phyloP scores from a whole-genome alignment of 1,139 yeast genomes.

The Zygosaccharomyces pseudobailii region DNA sequence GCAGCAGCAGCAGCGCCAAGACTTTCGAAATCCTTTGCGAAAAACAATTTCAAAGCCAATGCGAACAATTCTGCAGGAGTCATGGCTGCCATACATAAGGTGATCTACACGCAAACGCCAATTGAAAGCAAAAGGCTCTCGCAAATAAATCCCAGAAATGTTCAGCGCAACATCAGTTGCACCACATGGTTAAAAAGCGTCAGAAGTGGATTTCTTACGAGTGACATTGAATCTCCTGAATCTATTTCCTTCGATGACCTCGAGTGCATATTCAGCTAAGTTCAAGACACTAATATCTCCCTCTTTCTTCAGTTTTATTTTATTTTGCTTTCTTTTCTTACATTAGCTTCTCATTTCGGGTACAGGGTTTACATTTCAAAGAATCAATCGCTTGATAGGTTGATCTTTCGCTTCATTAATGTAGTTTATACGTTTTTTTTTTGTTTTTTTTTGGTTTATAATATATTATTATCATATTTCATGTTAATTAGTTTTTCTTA shows the following conservation, averaged over 20 bases:
- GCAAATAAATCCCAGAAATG: conserved; percentile 10
- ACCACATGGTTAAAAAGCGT: conserved; percentile 59
- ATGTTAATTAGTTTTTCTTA: not conserved
- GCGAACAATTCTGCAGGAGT: conserved; percentile 53
- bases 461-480: not conserved
- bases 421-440: not conserved
- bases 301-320: not conserved
- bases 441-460: not conserved
- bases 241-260: conserved; percentile 67
- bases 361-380: not conserved
- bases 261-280: conserved; percentile 55
- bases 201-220: conserved; percentile 66
- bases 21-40: conserved; percentile 55
- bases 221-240: conserved; percentile 75
- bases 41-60: conserved; percentile 15
- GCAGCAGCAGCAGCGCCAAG: conserved; percentile 83
- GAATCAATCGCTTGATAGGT: not conserved
- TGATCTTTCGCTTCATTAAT: not conserved
- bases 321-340: not conserved
- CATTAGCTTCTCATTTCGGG: not conserved
- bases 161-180: conserved; percentile 9
- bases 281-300: not conserved
- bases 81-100: conserved; percentile 70
- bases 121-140: conserved; percentile 21
- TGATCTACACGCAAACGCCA: conserved; percentile 48